These are phyloP conservation scores for Metschnikowia similis DNA, from an alignment of 805 yeast species.

Conservation along the genomic window DNA sequence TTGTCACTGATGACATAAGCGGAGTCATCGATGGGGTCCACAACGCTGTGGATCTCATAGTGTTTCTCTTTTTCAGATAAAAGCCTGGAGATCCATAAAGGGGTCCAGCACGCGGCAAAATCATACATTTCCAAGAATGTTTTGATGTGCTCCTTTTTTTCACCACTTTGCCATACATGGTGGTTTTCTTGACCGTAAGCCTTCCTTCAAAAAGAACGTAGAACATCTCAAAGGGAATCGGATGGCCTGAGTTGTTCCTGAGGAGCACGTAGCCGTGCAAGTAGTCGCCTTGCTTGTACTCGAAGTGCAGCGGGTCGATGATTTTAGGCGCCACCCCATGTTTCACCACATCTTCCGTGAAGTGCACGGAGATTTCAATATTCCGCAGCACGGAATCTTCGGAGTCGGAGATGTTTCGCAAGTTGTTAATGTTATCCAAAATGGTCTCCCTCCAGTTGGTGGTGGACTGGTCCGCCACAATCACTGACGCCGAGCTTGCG, in stretches of 20 bases:
- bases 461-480: constrained; percentile 34
- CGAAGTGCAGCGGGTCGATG: constrained; percentile 32
- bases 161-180: constrained; percentile 3
- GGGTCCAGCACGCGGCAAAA: constrained; percentile 46
- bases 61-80: constrained; percentile 18
- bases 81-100: constrained; percentile 31
- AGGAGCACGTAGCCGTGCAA: constrained; percentile 51
- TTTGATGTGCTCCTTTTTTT: constrained; percentile 22
- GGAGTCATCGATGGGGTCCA: constrained; percentile 28
- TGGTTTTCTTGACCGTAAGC: constrained; percentile 20
- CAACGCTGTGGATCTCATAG: not conserved
- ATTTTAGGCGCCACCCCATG: constrained; percentile 23
- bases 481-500: constrained; percentile 9
- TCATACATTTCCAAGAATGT: constrained; percentile 15
- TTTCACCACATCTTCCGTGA: constrained; percentile 33
- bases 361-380: constrained; percentile 26
- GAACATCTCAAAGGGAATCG: constrained; percentile 60
- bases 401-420: constrained; percentile 30
- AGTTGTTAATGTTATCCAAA: constrained; percentile 33
- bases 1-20: constrained; percentile 17
- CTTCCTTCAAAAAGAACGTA: constrained; percentile 54
- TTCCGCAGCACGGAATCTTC: constrained; percentile 25
- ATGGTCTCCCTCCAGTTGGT: constrained; percentile 34
- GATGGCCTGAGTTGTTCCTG: constrained; percentile 36
- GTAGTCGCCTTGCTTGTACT: constrained; percentile 65